Evolutionary conservation across 2,329 filamentous ascomycete species (phyloP).

Genomic region (Parascedosporium putredinis): DNA sequence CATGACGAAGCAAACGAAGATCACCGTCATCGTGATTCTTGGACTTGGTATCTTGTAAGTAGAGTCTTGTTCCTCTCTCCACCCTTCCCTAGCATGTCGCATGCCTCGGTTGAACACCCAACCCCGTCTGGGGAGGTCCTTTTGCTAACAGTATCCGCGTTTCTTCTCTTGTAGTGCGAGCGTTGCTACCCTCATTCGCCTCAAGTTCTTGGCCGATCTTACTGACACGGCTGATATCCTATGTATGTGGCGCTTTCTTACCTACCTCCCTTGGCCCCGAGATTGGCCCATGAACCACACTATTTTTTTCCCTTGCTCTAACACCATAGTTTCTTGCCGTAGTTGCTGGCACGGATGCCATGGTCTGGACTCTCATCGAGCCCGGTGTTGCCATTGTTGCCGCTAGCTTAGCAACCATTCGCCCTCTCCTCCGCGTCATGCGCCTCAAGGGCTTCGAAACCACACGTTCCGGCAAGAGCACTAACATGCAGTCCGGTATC

Average conservation of each 20-base stretch:
- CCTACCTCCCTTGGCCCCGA: not conserved
- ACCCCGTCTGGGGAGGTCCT: too few relatives aligned
- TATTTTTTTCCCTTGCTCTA: too few relatives aligned
- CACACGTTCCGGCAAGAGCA: conserved; percentile 23
- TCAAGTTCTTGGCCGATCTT: conserved; percentile 36
- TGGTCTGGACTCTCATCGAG: conserved; percentile 48
- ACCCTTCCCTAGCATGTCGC: not conserved
- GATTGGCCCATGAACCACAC: too few relatives aligned
- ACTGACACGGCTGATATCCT: conserved; percentile 34
- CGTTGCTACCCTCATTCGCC: conserved; percentile 40
- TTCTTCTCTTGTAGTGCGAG: conserved; percentile 30
- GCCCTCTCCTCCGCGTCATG: conserved; percentile 40
- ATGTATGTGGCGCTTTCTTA: conserved; percentile 24
- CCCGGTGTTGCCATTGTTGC: conserved; percentile 45
- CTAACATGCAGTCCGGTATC: conserved; percentile 19
- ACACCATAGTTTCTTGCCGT: not conserved
- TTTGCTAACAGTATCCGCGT: conserved; percentile 10
- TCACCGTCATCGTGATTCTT: conserved; percentile 38
- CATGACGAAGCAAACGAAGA: conserved; percentile 41
- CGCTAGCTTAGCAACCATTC: conserved; percentile 42
- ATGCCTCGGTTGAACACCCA: too few relatives aligned
- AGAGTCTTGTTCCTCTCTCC: conserved; percentile 10
- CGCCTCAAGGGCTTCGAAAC: conserved; percentile 36
- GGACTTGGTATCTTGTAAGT: conserved; percentile 38
- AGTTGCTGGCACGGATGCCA: conserved; percentile 37